phyloP scores from a whole-genome alignment of 2,329 filamentous ascomycete genomes.

The Colletotrichum somersetense region DNA sequence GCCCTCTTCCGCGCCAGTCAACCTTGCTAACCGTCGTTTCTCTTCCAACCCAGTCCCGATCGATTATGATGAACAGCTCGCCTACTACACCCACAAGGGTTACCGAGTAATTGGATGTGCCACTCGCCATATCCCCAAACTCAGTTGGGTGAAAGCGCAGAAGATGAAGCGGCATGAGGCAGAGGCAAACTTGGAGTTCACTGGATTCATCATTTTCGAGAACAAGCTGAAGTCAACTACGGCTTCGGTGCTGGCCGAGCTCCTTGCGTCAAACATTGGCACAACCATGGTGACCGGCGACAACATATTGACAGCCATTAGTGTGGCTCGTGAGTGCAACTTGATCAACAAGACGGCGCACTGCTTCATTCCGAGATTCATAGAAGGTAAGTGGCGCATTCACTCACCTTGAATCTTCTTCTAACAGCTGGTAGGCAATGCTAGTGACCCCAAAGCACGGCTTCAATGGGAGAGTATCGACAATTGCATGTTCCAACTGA shows the following conservation, averaged over 20 bases:
- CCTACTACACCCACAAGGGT: slow-evolving; percentile 93
- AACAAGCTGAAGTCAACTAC: slow-evolving; percentile 97
- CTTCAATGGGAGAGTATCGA: slow-evolving; percentile 97
- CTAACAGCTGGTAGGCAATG: slow-evolving; percentile 66
- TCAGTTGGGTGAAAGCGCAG: slow-evolving; percentile 94
- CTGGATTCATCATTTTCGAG: slow-evolving; percentile 98
- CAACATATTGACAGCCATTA: slow-evolving; percentile 97
- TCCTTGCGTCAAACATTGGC: slow-evolving; percentile 85
- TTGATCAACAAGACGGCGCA: slow-evolving; percentile 84
- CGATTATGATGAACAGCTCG: slow-evolving; percentile 90
- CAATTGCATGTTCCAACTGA: slow-evolving; percentile 80
- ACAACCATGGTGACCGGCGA: slow-evolving; percentile 98
- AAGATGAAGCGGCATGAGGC: slow-evolving; percentile 91
- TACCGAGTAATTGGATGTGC: slow-evolving; percentile 97
- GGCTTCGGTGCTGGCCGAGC: slow-evolving; percentile 82
- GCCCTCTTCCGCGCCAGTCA: background rate
- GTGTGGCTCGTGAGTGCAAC: slow-evolving; percentile 90
- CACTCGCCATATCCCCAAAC: slow-evolving; percentile 85
- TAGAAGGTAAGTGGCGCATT: slow-evolving; percentile 68
- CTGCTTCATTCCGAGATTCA: slow-evolving; percentile 93
- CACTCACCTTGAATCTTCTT: background rate
- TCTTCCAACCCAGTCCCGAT: slow-evolving; percentile 70
- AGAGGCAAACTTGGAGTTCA: slow-evolving; percentile 86
- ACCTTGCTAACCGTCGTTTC: background rate
- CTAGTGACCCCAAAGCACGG: slow-evolving; percentile 77